These are phyloP conservation scores for Ajuga chamaepitys DNA, from an alignment of 257 asterid species.

Conservation along the genomic window DNA sequence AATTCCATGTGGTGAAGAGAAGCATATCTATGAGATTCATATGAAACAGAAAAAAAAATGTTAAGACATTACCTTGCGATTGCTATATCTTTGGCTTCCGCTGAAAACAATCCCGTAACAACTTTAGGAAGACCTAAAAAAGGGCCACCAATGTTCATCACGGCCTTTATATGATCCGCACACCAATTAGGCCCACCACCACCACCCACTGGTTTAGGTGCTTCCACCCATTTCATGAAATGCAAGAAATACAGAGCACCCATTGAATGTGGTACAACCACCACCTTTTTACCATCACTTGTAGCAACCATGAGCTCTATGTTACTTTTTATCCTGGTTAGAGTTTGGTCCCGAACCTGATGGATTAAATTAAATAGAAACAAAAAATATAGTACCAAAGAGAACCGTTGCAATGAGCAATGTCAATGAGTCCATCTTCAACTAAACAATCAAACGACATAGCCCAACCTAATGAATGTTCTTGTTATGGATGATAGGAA, in stretches of 20 bases:
- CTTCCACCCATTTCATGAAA: conserved; percentile 92
- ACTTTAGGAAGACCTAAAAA: conserved; percentile 80
- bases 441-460: background rate
- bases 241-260: conserved; percentile 77
- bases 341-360: conserved; percentile 77
- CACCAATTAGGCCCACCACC: conserved; percentile 90
- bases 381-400: background rate
- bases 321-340: conserved; percentile 72
- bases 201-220: conserved; percentile 74
- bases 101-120: conserved; percentile 67
- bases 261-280: conserved; percentile 81
- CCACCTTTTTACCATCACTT: conserved; percentile 66
- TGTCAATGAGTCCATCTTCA: background rate
- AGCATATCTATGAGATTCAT: background rate
- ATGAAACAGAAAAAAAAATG: conserved; percentile 7
- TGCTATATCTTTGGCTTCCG: conserved; percentile 82
- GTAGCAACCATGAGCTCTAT: conserved; percentile 74
- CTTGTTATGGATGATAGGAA: background rate
- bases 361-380: conserved; percentile 5
- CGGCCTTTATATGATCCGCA: conserved; percentile 66
- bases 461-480: background rate
- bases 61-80: conserved; percentile 50
- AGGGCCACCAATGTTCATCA: conserved; percentile 82
- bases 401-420: background rate
- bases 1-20: background rate